These are phyloP conservation scores for Naegleria fowleri DNA, from an alignment of 208 protist species.

Conservation along the genomic window DNA sequence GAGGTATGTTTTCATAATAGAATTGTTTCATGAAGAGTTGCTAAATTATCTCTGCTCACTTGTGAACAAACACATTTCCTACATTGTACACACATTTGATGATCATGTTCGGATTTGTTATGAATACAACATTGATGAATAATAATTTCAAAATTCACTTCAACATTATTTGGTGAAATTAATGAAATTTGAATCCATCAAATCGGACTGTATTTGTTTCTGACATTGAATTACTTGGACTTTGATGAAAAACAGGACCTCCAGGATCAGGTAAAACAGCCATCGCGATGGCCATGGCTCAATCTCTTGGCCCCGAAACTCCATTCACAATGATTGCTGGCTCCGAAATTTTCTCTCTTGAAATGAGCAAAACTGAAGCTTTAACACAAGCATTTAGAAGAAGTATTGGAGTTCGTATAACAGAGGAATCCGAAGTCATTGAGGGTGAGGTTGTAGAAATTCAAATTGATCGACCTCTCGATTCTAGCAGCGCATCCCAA, in stretches of 20 bases:
- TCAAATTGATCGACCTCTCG: conserved; percentile 84
- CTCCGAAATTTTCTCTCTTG: conserved; percentile 99
- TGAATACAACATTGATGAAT: too few species aligned
- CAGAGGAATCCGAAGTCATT: conserved; percentile 99
- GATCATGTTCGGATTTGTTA: too few species aligned
- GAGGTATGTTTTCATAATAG: conserved; percentile 65
- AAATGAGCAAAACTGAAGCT: conserved; percentile 99
- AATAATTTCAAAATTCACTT: too few species aligned
- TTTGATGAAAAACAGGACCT: background rate
- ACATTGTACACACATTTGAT: too few species aligned
- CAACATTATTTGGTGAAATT: too few species aligned
- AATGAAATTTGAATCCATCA: background rate
- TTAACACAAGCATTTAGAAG: conserved; percentile 97
- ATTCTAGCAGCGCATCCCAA: background rate
- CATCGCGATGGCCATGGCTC: conserved; percentile 97
- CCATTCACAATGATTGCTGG: conserved; percentile 99
- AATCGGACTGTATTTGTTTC: background rate
- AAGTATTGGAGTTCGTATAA: conserved; percentile 98
- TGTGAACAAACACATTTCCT: background rate
- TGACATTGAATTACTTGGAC: conserved; percentile 3
- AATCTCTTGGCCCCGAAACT: conserved; percentile 91
- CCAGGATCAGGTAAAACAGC: conserved; percentile 95
- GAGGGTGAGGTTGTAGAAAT: conserved; percentile 99
- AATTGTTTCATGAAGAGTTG: conserved; percentile 64
- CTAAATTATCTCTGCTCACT: background rate